Evolutionary conservation across 2,329 filamentous ascomycete genomes (phyloP).

Genomic region (Capronia epimyces): DNA sequence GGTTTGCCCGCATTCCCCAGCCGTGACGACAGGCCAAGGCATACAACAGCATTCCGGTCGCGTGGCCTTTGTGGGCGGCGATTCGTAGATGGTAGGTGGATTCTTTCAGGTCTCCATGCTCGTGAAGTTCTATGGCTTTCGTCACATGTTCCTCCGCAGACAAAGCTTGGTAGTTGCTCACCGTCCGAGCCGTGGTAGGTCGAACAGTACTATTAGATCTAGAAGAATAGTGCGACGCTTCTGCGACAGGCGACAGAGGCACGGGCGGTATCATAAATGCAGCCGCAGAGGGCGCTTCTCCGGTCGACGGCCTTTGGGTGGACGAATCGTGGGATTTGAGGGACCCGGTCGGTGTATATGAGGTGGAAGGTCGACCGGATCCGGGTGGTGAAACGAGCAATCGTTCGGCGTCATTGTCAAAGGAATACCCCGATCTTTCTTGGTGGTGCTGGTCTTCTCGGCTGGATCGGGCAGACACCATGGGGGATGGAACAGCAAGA

Average conservation of each 20-base stretch:
- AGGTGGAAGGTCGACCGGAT: slow-evolving; percentile 11
- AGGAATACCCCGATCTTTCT: slow-evolving; percentile 21
- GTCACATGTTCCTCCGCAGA: slow-evolving; percentile 76
- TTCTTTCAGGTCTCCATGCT: slow-evolving; percentile 79
- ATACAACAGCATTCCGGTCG: slow-evolving; percentile 93
- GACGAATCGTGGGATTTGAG: slow-evolving; percentile 16
- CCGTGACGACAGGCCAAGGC: slow-evolving; percentile 91
- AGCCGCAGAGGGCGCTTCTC: slow-evolving; percentile 6
- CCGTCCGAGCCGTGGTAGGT: slow-evolving; percentile 33
- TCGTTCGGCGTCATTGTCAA: slow-evolving; percentile 21
- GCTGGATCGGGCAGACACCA: slow-evolving; percentile 19
- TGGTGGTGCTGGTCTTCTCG: slow-evolving; percentile 15
- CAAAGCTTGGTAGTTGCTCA: slow-evolving; percentile 30
- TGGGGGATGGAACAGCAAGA: slow-evolving; percentile 14
- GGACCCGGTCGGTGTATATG: slow-evolving; percentile 17
- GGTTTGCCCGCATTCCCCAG: slow-evolving; percentile 95
- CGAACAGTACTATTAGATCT: slow-evolving; percentile 60
- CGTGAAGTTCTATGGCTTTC: slow-evolving; percentile 85
- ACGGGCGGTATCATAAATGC: slow-evolving; percentile 13
- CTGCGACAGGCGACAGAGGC: slow-evolving; percentile 34
- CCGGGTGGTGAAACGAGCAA: slow-evolving; percentile 3
- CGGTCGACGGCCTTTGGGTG: slow-evolving; percentile 12
- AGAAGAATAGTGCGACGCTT: slow-evolving; percentile 52
- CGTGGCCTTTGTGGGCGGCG: slow-evolving; percentile 76
- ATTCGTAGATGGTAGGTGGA: slow-evolving; percentile 93